Evolutionary conservation across 1,139 yeast genomes (phyloP).

Genomic region (Nakaseomyces delphensis): DNA sequence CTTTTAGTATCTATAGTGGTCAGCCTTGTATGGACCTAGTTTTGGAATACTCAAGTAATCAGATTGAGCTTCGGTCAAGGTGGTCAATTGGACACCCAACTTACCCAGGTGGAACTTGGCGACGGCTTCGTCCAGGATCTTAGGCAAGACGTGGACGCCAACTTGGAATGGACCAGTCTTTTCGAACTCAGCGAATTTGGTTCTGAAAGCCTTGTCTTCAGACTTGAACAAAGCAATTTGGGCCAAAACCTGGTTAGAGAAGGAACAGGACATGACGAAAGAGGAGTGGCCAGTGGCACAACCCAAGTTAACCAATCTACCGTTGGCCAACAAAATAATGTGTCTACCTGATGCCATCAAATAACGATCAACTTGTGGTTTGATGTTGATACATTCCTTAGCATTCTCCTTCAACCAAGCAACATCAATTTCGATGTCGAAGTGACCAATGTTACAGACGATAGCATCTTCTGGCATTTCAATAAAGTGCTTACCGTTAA

Average conservation of each 20-base stretch:
- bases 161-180: conserved; percentile 84
- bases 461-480: conserved; percentile 99
- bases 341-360: conserved; percentile 86
- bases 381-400: conserved; percentile 84
- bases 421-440: conserved; percentile 97
- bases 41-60: conserved; percentile 90
- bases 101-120: conserved; percentile 96
- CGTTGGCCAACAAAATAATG: conserved; percentile 95
- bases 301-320: conserved; percentile 99
- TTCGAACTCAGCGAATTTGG: conserved; percentile 78
- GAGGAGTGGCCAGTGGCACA: conserved; percentile 99
- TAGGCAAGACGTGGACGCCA: conserved; percentile 97
- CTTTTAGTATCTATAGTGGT: conserved; percentile 92
- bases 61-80: conserved; percentile 73
- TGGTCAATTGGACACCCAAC: conserved; percentile 84
- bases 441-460: conserved; percentile 99
- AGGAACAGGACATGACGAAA: conserved; percentile 98
- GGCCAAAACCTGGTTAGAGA: conserved; percentile 99
- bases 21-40: conserved; percentile 98
- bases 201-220: conserved; percentile 71
- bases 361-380: conserved; percentile 99
- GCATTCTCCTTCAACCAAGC: conserved; percentile 96
- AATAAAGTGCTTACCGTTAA: conserved; percentile 79
- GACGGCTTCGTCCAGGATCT: conserved; percentile 97
- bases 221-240: conserved; percentile 98